Base-by-base conservation (phyloP, 2,329 filamentous ascomycete species). In the Paecilomyces sp. region DNA sequence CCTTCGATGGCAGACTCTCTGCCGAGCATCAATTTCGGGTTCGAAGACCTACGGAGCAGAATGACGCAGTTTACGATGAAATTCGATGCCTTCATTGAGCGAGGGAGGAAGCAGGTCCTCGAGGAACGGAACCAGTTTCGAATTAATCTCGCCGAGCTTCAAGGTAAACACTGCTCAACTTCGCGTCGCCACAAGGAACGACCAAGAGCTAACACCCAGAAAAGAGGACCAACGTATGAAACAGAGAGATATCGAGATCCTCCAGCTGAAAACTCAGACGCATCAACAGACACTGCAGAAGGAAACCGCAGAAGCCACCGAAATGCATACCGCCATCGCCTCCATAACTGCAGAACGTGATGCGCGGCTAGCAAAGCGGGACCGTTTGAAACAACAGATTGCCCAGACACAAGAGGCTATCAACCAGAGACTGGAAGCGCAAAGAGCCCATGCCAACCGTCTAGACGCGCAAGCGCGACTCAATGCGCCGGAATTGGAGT, bases 91-190 rank as follows among this genome's bases (percentile, higher is more conserved):
- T 97, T 97, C 68, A 97, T 99, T 64, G 93, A 96, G 70, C 87
- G 90, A 64, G 92, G 92, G 0, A 85, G 93, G 56, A 95, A 95
- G 75, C 86, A 90, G 57, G 91, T 97, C 0, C 75, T 97, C 7
- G 92, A 97, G 69, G 92, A 97, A 79, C 86, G 92, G 70, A 97
- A 97, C 70, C 88, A 95, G 62, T 99, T 97, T 71, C 89, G 90
- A 64, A 89, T 94, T 79, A 95, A 90, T 68, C 80, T 97, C 25
- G 89, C 91, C 54, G 94, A 97, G 74, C 78, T 96, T 36, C 89
- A 96, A 80, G 93, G 93, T 96, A 81, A 54, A 58, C 25, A 8
- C 13, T 28, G 18, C 34, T 51, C 11, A 31, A 11, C 53, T 22
- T 60, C 50, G 9, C 47, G 5, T 28, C 6, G 18, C 22, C n/a